Conservation (phyloP, 2,329 filamentous ascomycete species). For the Penicillium sclerotigenum region DNA sequence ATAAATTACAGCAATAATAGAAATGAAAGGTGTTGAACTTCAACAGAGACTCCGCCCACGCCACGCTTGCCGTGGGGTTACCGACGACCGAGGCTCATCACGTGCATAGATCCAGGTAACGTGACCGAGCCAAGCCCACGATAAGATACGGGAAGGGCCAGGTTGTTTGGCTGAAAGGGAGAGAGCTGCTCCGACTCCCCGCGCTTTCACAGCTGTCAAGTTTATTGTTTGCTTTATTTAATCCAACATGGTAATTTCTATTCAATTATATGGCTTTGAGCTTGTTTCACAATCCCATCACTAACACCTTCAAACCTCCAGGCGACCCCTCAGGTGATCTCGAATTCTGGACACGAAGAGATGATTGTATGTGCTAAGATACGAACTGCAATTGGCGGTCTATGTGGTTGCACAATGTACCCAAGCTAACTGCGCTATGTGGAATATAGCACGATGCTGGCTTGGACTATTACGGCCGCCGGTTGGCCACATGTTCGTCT, state of each 20-base stretch:
- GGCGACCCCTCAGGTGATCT: conserved; percentile 68
- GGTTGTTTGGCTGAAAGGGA: conserved; percentile 22
- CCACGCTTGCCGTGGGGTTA: conserved; percentile 15
- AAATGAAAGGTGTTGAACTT: neutral
- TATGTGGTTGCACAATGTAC: neutral
- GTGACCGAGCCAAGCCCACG: conserved; percentile 11
- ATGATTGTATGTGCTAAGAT: conserved; percentile 80
- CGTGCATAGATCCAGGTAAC: conserved; percentile 16
- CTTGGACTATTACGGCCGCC: conserved; percentile 95
- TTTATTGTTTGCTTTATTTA: conserved; percentile 8
- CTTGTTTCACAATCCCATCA: conserved; percentile 1
- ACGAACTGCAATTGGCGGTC: conserved; percentile 7
- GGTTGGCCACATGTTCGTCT: conserved; percentile 93
- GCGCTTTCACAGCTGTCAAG: conserved; percentile 8
- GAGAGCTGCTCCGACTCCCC: conserved; percentile 10
- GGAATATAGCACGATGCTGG: conserved; percentile 81
- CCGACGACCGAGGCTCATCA: conserved; percentile 22
- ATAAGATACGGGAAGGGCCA: conserved; percentile 29
- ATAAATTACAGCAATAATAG: neutral
- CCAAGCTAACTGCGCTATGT: conserved; percentile 5
- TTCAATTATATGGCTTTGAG: neutral
- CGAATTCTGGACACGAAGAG: conserved; percentile 90
- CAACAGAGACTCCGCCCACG: neutral
- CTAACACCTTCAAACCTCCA: conserved; percentile 32
- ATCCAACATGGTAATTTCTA: conserved; percentile 23